Conservation (phyloP, 768 basidiomycete species). For the Tremella fuciformis region DNA sequence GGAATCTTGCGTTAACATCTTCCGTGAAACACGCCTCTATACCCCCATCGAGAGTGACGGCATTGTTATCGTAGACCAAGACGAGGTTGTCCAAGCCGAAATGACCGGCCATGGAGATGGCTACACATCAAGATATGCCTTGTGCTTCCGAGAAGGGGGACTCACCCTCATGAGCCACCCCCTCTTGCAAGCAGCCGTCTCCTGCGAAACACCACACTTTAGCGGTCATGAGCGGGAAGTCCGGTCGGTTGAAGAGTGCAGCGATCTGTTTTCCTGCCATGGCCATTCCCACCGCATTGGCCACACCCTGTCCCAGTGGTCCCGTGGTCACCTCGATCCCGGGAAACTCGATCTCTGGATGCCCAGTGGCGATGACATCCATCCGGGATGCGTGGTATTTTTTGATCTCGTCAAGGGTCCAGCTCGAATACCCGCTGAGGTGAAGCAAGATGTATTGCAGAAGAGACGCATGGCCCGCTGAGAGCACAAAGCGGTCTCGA, state of each 20-base stretch:
- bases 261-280: conserved; percentile 43
- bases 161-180: conserved; percentile 47
- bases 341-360: conserved; percentile 46
- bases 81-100: conserved; percentile 45
- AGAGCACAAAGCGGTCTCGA: conserved; percentile 47
- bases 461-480: conserved; percentile 48
- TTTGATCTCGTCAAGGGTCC: conserved; percentile 45
- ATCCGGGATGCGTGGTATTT: conserved; percentile 41
- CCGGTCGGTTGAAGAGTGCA: conserved; percentile 39
- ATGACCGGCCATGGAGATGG: conserved; percentile 44
- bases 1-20: conserved; percentile 41
- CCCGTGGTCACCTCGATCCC: conserved; percentile 46
- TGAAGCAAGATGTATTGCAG: conserved; percentile 47
- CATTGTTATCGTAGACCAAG: conserved; percentile 46
- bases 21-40: conserved; percentile 46
- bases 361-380: conserved; percentile 42
- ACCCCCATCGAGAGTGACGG: conserved; percentile 42
- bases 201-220: conserved; percentile 48
- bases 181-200: conserved; percentile 48
- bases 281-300: conserved; percentile 47
- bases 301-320: conserved; percentile 46
- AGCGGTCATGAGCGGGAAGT: conserved; percentile 23
- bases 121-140: background rate
- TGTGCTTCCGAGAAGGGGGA: background rate
- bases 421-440: conserved; percentile 45